A percentile compares a stretch with the other conserved stretches of the same genome.
These are phyloP conservation scores for Fraxinus excelsior DNA, from an alignment of 257 asterid species.

Conservation along the genomic window DNA sequence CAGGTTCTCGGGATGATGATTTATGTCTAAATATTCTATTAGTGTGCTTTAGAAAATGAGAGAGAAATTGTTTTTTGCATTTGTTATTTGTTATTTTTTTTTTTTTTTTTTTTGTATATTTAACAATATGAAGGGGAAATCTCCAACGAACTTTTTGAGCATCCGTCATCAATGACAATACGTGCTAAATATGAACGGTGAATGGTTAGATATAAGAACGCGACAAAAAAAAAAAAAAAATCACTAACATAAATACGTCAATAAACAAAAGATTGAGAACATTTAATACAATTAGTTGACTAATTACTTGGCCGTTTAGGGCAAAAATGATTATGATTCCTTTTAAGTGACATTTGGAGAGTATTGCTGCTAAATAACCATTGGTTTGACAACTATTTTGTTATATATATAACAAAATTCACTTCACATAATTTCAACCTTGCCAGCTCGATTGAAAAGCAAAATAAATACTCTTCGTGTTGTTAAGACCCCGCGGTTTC, in stretches of 20 bases:
- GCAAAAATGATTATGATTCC: not conserved
- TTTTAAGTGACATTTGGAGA: conserved; percentile 15
- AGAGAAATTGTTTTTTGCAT: no score
- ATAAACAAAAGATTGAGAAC: not conserved
- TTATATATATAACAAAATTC: no score
- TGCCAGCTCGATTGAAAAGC: no score
- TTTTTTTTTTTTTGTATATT: no score
- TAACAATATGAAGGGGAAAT: not conserved
- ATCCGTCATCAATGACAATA: not conserved
- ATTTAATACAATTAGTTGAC: conserved; percentile 1
- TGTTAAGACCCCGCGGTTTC: no score
- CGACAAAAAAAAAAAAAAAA: no score
- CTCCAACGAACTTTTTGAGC: not conserved
- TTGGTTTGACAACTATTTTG: not conserved
- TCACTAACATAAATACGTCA: not conserved
- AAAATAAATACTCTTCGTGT: no score
- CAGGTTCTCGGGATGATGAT: not conserved
- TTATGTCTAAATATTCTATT: not conserved
- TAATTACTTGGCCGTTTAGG: not conserved
- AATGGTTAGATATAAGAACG: not conserved
- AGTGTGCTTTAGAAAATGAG: not conserved
- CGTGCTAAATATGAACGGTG: no score
- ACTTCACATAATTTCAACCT: no score
- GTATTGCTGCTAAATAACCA: not conserved
- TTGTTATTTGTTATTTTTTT: no score